Percentiles rank a stretch among this genome's conserved stretches.
Evolutionary conservation across 2,329 filamentous ascomycete species (phyloP).

Genomic region (Penicillium sp.): DNA sequence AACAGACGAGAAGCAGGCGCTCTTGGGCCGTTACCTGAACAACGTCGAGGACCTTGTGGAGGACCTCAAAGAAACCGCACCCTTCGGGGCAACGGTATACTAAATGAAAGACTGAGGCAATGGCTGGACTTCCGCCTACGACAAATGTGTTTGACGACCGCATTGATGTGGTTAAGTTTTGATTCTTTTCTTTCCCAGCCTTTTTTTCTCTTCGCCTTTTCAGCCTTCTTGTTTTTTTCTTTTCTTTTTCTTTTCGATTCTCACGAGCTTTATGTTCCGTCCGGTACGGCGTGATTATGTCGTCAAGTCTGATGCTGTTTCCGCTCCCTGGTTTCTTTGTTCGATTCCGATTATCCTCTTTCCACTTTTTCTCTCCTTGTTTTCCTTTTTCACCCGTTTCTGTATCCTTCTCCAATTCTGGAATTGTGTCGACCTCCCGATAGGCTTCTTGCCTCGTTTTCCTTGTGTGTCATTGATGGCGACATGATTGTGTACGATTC

Average conservation of each 20-base stretch:
- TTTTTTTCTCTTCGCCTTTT: slow-evolving; percentile 14
- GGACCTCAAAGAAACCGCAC: slow-evolving; percentile 75
- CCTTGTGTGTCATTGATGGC: slow-evolving; percentile 26
- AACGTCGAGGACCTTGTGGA: slow-evolving; percentile 83
- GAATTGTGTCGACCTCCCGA: slow-evolving; percentile 15
- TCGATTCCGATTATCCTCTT: background rate
- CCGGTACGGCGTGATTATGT: slow-evolving; percentile 23
- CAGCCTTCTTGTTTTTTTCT: background rate
- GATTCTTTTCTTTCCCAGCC: slow-evolving; percentile 2
- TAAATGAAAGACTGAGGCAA: slow-evolving; percentile 21
- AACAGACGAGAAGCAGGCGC: slow-evolving; percentile 76
- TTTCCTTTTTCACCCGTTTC: slow-evolving; percentile 7
- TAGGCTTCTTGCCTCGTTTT: slow-evolving; percentile 10
- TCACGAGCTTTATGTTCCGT: slow-evolving; percentile 20
- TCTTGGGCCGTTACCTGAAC: slow-evolving; percentile 73
- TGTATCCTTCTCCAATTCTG: slow-evolving; percentile 11
- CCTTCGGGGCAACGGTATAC: slow-evolving; percentile 60
- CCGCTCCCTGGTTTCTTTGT: background rate
- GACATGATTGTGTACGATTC: slow-evolving; percentile 28
- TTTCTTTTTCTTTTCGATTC: no score
- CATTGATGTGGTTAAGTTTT: slow-evolving; percentile 19
- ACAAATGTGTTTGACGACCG: slow-evolving; percentile 23
- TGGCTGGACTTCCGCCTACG: slow-evolving; percentile 8
- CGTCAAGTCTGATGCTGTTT: slow-evolving; percentile 18
- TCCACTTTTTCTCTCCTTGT: slow-evolving; percentile 6